These are phyloP conservation scores for Pythium volutum DNA, from an alignment of 352 stramenopile genomes.

Conservation along the genomic window DNA sequence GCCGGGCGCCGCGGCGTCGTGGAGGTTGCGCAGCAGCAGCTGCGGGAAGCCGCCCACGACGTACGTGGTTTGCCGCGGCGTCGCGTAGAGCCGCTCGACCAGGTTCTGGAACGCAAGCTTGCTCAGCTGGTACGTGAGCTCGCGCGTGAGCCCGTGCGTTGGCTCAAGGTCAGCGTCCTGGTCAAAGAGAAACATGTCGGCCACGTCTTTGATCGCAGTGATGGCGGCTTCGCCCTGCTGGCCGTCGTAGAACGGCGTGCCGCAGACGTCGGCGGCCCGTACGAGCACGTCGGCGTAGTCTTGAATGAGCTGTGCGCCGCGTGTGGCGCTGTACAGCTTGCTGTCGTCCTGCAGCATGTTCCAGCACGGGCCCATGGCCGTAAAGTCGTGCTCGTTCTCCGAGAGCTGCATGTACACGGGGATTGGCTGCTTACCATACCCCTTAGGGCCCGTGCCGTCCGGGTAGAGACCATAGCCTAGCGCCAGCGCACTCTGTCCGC, in stretches of 20 bases:
- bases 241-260: constrained; percentile 45
- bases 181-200: constrained; percentile 84
- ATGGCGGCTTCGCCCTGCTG: constrained; percentile 58
- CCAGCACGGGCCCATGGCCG: constrained; percentile 72
- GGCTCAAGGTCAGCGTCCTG: constrained; percentile 52
- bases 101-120: constrained; percentile 76
- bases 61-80: constrained; percentile 74
- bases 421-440: constrained; percentile 67
- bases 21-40: constrained; percentile 60
- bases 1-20: constrained; percentile 32
- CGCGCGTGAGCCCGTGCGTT: constrained; percentile 45
- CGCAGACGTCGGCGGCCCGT: constrained; percentile 50
- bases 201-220: constrained; percentile 75
- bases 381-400: constrained; percentile 82
- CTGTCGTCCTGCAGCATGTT: constrained; percentile 47
- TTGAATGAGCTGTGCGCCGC: constrained; percentile 4
- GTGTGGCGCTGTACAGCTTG: constrained; percentile 46
- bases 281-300: constrained; percentile 36
- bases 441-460: constrained; percentile 62
- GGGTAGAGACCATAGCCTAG: constrained; percentile 78
- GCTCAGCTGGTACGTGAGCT: constrained; percentile 51
- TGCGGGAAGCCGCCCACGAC: constrained; percentile 74
- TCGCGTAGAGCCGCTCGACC: constrained; percentile 84
- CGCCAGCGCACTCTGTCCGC: constrained; percentile 71
- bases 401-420: constrained; percentile 84